Conservation (phyloP, 139 green algal species). For the Tetratostichococcus sp. region DNA sequence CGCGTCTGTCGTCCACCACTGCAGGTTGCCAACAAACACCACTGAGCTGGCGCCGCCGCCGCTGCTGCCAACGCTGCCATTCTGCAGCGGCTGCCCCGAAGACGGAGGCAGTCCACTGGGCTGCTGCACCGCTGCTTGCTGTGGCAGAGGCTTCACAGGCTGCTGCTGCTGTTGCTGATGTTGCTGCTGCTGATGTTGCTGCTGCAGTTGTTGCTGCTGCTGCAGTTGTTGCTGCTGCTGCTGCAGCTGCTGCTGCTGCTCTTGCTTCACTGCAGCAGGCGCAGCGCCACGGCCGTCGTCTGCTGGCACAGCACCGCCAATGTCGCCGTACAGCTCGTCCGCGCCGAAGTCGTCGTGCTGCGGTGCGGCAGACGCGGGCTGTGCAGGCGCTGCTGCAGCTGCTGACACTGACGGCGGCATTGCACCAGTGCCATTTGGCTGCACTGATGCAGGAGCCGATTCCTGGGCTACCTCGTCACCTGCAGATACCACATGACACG, state of each 20-base stretch:
- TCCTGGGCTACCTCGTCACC: background rate
- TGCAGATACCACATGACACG: background rate
- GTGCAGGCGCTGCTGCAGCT: too few relatives aligned
- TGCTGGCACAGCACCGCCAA: background rate
- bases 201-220: background rate
- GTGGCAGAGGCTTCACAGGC: background rate
- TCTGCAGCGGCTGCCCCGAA: background rate
- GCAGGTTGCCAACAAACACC: slow-evolving; percentile 80
- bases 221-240: background rate
- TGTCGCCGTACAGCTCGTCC: too few relatives aligned
- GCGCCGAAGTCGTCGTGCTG: too few relatives aligned
- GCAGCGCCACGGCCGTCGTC: background rate
- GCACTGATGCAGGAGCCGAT: too few relatives aligned
- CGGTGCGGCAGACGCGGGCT: too few relatives aligned
- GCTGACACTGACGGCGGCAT: too few relatives aligned
- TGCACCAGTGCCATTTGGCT: background rate
- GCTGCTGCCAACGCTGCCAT: background rate
- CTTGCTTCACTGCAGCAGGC: too few relatives aligned
- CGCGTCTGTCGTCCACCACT: slow-evolving; percentile 92
- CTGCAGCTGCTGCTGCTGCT: too few relatives aligned
- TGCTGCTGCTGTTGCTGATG: background rate
- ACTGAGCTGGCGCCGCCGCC: slow-evolving; percentile 3
- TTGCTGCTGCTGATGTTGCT: background rate
- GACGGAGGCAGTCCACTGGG: background rate
- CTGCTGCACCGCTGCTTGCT: background rate